These are phyloP conservation scores for Candida insectalens DNA, from an alignment of 805 yeast species.

Conservation along the genomic window DNA sequence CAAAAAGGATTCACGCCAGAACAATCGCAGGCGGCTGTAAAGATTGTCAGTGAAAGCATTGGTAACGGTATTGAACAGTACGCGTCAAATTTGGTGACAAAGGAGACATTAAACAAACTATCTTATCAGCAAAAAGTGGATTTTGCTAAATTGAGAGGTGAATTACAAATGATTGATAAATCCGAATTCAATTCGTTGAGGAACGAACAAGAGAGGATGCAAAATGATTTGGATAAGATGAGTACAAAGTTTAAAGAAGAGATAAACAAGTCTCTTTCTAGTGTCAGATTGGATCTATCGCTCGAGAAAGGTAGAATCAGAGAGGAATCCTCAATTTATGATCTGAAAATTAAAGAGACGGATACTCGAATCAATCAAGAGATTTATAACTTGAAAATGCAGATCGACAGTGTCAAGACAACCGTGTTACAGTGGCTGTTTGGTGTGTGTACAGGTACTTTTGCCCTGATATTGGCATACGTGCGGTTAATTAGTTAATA, in stretches of 20 bases:
- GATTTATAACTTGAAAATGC: conserved; percentile 88
- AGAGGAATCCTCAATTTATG: conserved; percentile 89
- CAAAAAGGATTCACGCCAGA: conserved; percentile 48
- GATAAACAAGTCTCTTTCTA: conserved; percentile 80
- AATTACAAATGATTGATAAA: conserved; percentile 78
- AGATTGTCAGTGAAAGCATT: conserved; percentile 62
- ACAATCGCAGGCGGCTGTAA: conserved; percentile 76
- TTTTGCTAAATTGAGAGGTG: conserved; percentile 90
- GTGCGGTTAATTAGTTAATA: conserved; percentile 47
- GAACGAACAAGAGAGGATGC: conserved; percentile 79
- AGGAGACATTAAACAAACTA: conserved; percentile 72
- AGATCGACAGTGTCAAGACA: conserved; percentile 89
- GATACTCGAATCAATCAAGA: conserved; percentile 94
- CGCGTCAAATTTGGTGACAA: conserved; percentile 70
- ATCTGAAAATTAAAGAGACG: conserved; percentile 87
- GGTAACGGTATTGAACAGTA: conserved; percentile 73
- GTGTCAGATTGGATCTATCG: conserved; percentile 83
- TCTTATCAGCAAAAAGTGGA: conserved; percentile 96
- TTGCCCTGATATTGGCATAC: conserved; percentile 88
- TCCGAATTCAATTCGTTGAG: conserved; percentile 74
- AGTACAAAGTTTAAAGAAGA: conserved; percentile 83
- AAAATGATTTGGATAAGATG: conserved; percentile 77
- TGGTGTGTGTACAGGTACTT: conserved; percentile 97
- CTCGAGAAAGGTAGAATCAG: conserved; percentile 92
- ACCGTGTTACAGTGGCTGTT: conserved; percentile 98